Conservation (phyloP, 169 alveolate species). For the Plasmodium gonderi region DNA sequence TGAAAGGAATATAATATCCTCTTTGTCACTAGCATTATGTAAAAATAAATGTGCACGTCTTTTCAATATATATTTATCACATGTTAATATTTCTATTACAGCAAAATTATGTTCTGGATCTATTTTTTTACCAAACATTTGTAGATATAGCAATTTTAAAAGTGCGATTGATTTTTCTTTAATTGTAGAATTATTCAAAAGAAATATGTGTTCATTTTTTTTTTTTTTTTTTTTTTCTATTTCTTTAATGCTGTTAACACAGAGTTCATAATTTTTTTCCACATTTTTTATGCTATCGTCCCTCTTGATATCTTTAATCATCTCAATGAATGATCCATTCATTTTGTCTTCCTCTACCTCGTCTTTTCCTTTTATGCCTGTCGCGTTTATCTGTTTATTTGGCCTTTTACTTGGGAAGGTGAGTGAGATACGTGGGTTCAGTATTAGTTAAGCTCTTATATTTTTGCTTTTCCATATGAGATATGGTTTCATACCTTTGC, state of each 20-base stretch:
- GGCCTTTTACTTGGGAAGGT: no score
- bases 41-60: conserved; percentile 51
- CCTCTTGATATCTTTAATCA: conserved; percentile 50
- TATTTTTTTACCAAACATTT: conserved; percentile 63
- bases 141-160: conserved; percentile 26
- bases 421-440: no score
- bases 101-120: conserved; percentile 53
- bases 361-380: background rate
- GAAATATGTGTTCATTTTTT: conserved; percentile 14
- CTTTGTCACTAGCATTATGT: conserved; percentile 20
- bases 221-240: conserved; percentile 11
- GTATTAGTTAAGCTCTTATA: no score
- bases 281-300: conserved; percentile 41
- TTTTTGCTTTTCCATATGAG: no score
- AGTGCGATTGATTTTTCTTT: conserved; percentile 38
- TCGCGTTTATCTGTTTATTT: background rate
- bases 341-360: background rate
- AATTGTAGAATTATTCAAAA: background rate
- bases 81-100: conserved; percentile 41
- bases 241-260: conserved; percentile 19
- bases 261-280: conserved; percentile 29
- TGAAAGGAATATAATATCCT: conserved; percentile 19
- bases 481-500: no score
- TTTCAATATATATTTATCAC: conserved; percentile 30
- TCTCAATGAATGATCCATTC: conserved; percentile 37